A percentile compares a stretch with the other conserved stretches of the same genome.
Evolutionary conservation across 2,329 filamentous ascomycete genomes (phyloP).

Genomic region (Tolypocladium inflatum): DNA sequence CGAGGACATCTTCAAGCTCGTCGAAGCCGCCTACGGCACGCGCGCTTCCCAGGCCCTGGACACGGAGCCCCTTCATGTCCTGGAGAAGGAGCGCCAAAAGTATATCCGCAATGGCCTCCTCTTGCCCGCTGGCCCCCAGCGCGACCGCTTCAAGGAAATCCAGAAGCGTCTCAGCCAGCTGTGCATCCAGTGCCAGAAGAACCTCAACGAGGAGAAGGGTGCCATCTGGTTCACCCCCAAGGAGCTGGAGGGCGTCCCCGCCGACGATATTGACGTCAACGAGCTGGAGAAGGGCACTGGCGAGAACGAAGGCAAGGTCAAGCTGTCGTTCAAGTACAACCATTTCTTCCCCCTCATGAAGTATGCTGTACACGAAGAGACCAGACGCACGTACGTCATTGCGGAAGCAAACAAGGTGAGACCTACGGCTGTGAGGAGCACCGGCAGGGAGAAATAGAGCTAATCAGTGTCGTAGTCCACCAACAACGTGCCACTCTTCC

Average conservation of each 20-base stretch:
- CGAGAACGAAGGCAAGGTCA: constrained; percentile 64
- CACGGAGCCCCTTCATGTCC: constrained; percentile 58
- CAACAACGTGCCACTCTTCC: constrained; percentile 63
- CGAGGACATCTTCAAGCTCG: constrained; percentile 66
- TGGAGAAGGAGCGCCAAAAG: constrained; percentile 69
- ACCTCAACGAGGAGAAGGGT: constrained; percentile 75
- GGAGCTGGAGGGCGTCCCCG: constrained; percentile 66
- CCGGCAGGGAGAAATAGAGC: not conserved
- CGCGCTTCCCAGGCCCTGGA: constrained; percentile 48
- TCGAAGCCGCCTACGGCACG: constrained; percentile 46
- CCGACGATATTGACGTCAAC: constrained; percentile 55
- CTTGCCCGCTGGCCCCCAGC: constrained; percentile 57
- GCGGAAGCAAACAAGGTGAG: constrained; percentile 68
- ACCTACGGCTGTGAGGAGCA: not conserved
- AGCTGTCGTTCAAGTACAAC: constrained; percentile 74
- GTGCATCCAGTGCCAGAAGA: constrained; percentile 68
- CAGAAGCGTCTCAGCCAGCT: constrained; percentile 71
- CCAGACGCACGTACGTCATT: constrained; percentile 59
- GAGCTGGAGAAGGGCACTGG: constrained; percentile 61
- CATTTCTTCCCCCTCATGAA: constrained; percentile 71
- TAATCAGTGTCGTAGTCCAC: constrained; percentile 37
- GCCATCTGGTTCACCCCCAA: constrained; percentile 68
- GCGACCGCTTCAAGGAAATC: constrained; percentile 78
- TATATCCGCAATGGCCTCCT: constrained; percentile 71
- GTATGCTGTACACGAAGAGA: constrained; percentile 62